Evolutionary conservation across 1,284 basidiomycete species (phyloP).

Genomic region (Puccinia hordei): DNA sequence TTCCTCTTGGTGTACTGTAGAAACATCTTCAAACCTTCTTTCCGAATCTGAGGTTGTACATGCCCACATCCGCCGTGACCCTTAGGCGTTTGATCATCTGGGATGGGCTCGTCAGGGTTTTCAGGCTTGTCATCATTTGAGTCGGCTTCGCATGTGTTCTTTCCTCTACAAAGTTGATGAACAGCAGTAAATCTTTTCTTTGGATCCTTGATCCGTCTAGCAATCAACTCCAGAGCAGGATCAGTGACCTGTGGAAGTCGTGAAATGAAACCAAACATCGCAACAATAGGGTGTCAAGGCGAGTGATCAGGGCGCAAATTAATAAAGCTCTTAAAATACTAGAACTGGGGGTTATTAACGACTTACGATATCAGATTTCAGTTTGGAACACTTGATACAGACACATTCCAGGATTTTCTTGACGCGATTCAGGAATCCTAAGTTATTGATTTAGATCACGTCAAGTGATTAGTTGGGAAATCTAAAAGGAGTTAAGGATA

Average conservation of each 20-base stretch:
- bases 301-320: slow-evolving; percentile 54
- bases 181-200: slow-evolving; percentile 85
- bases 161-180: slow-evolving; percentile 81
- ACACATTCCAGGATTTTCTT: slow-evolving; percentile 99
- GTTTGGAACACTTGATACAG: slow-evolving; percentile 96
- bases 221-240: slow-evolving; percentile 76
- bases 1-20: slow-evolving; percentile 92
- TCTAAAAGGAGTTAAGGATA: background rate
- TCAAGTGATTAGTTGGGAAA: background rate
- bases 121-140: slow-evolving; percentile 62
- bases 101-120: slow-evolving; percentile 74
- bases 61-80: slow-evolving; percentile 97
- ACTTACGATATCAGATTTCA: slow-evolving; percentile 96
- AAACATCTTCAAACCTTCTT: slow-evolving; percentile 93
- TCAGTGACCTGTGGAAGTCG: slow-evolving; percentile 69
- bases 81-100: slow-evolving; percentile 67
- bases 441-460: slow-evolving; percentile 10
- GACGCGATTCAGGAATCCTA: slow-evolving; percentile 97
- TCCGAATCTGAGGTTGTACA: slow-evolving; percentile 83
- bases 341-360: slow-evolving; percentile 54
- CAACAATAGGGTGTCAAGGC: slow-evolving; percentile 50
- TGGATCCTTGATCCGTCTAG: slow-evolving; percentile 79
- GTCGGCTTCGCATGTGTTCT: slow-evolving; percentile 81
- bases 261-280: slow-evolving; percentile 52
- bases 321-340: slow-evolving; percentile 41